phyloP scores from a whole-genome alignment of 2,329 filamentous ascomycete genomes.

The Hymenoscyphus fructigenus region DNA sequence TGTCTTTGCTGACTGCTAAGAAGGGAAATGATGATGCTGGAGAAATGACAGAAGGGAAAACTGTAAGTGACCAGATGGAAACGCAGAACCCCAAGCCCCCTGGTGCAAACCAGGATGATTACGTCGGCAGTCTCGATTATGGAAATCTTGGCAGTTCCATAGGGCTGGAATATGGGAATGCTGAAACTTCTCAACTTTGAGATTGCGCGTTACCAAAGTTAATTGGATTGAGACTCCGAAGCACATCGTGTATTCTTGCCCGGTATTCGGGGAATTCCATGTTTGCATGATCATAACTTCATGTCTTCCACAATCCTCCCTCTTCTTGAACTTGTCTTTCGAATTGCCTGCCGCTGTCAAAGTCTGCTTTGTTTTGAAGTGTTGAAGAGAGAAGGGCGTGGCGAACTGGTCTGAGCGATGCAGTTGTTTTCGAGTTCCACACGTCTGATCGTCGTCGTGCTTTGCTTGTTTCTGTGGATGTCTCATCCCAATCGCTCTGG shows the following conservation, averaged over 20 bases:
- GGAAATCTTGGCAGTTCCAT: neutral
- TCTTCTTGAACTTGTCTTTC: neutral
- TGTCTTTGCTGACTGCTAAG: neutral
- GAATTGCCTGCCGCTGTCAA: neutral
- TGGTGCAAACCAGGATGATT: neutral
- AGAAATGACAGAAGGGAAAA: neutral
- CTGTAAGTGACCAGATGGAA: neutral
- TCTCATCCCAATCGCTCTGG: neutral
- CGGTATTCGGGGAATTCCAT: neutral
- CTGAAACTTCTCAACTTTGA: conserved; percentile 3
- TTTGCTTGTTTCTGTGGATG: neutral
- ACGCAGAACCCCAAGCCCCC: neutral
- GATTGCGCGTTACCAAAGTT: neutral
- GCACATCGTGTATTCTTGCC: neutral
- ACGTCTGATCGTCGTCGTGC: conserved; percentile 5
- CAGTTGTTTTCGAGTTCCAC: neutral
- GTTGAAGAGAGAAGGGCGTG: neutral
- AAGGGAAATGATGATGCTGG: neutral
- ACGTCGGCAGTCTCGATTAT: neutral
- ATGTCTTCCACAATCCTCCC: neutral
- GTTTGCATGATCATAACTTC: neutral
- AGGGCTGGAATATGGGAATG: neutral
- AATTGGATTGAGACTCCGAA: neutral
- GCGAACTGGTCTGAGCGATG: neutral
- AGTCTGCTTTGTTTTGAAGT: neutral